Evolutionary conservation across 495 filamentous ascomycete genomes (phyloP).

Genomic region (Wilcoxina mikolae): DNA sequence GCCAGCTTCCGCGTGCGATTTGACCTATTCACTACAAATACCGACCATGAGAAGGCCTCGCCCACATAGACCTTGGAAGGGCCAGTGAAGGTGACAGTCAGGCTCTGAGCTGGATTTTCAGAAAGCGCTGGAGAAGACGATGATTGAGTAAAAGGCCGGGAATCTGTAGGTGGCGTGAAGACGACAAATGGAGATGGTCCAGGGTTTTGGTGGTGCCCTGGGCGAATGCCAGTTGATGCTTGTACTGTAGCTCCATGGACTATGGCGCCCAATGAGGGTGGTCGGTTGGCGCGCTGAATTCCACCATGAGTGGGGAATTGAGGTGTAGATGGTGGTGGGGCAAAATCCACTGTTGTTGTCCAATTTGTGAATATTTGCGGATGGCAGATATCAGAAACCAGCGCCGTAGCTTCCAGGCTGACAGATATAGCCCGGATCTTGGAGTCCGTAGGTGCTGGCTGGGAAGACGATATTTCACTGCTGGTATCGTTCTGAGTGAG

Average conservation of each 20-base stretch:
- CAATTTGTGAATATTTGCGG: conserved; percentile 66
- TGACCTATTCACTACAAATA: conserved; percentile 74
- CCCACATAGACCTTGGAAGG: conserved; percentile 45
- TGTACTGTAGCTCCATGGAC: conserved; percentile 34
- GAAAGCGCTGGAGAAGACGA: conserved; percentile 54
- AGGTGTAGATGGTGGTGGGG: conserved; percentile 44
- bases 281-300: conserved; percentile 50
- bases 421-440: conserved; percentile 43
- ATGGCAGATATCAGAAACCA: conserved; percentile 48
- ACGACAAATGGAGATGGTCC: conserved; percentile 32
- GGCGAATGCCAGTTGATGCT: conserved; percentile 30
- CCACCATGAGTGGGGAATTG: conserved; percentile 40
- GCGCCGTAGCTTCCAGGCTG: conserved; percentile 48
- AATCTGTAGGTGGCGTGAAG: conserved; percentile 40
- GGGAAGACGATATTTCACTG: conserved; percentile 33
- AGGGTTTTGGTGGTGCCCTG: conserved; percentile 17
- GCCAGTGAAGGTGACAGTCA: conserved; percentile 29
- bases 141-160: conserved; percentile 50
- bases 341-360: conserved; percentile 72
- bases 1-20: conserved; percentile 55
- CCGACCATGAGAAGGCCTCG: conserved; percentile 66
- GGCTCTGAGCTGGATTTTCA: conserved; percentile 18
- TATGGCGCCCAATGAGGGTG: conserved; percentile 39
- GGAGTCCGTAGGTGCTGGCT: conserved; percentile 32
- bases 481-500: conserved; percentile 46